Conservation (phyloP, 1,139 yeast species). For the Nematodospora anomalae region DNA sequence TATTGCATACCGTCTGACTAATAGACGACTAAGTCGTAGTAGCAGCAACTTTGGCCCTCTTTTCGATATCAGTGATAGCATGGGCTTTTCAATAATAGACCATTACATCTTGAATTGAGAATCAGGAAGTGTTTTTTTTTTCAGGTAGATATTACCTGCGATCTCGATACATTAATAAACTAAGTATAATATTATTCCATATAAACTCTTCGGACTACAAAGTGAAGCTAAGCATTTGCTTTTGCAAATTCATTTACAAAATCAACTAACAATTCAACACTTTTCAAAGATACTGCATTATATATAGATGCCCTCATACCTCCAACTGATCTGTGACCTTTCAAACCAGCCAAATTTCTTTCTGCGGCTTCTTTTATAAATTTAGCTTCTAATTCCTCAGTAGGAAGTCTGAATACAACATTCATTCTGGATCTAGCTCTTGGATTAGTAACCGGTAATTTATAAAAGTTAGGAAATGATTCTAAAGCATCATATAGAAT, state of each 20-base stretch:
- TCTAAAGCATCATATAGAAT: conserved; percentile 66
- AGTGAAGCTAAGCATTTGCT: conserved; percentile 10
- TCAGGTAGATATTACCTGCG: too few species aligned
- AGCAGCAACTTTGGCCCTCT: background rate
- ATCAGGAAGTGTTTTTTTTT: too few species aligned
- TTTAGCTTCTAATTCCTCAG: conserved; percentile 58
- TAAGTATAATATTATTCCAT: too few species aligned
- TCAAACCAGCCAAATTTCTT: conserved; percentile 65
- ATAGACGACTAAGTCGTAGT: conserved; percentile 1
- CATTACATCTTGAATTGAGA: background rate
- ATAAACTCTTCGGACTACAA: too few species aligned
- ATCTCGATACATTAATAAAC: too few species aligned
- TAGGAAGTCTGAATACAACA: conserved; percentile 79
- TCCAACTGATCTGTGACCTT: conserved; percentile 97
- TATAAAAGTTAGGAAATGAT: conserved; percentile 60
- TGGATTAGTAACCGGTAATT: conserved; percentile 59
- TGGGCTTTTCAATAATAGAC: background rate
- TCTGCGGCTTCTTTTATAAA: conserved; percentile 61
- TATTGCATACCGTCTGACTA: background rate
- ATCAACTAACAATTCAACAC: conserved; percentile 59
- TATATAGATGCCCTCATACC: conserved; percentile 94
- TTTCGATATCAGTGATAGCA: background rate
- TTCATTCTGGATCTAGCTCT: conserved; percentile 83
- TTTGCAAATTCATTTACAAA: conserved; percentile 66
- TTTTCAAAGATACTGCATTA: conserved; percentile 73